Base-by-base conservation (phyloP, 495 filamentous ascomycete species). In the Hypoxylon fuscum region DNA sequence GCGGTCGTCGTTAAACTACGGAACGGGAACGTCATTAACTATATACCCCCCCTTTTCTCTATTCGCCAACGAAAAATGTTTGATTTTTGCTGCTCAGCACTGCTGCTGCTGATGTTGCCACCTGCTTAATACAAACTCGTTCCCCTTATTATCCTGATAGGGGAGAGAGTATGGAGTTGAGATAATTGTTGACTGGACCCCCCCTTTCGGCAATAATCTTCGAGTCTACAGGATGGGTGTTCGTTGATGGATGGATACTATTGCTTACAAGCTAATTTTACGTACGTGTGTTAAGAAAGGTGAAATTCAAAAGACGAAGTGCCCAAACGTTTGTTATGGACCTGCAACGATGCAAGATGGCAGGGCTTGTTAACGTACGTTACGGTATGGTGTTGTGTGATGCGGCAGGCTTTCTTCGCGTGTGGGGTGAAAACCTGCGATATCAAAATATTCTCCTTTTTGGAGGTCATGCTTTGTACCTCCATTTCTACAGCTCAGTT, bases 1-100 rank as follows among this genome's bases (percentile, higher is more conserved):
- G 92, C 82, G 96, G 95, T 65, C 92, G 95, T 79, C 96, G 95
- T 79, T 98, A 93, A 75, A 48, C 37, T 18, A n/a, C 20, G n/a
- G 25, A 27, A 27, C 37, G 25, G 4, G 25, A 8, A 3, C 25
- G 25, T 27, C 25, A 8, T 27, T 27, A 27, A 27, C 25, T 27
- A 27, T 27, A 27, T 27, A 27, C 25, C 25, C 25, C 25, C 25
- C 3, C 61, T 47, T 47, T 66, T 51, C 52, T 17, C 61, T 47
- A 50, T 66, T 51, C 52, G 20, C 60, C 57, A 55, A 58, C 58
- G 46, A 62, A 3, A n/a, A 46, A 48, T 55, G 48, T 64, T 60
- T 63, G 38, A 55, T 64, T 57, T 54, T 57, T 54, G 45, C 47
- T 54, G n/a, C n/a, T n/a, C n/a, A 57, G 49, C 49, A 38, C 57